Percentiles rank a stretch among this genome's conserved stretches.
Conservation (phyloP, 495 filamentous ascomycete species). For the Penicillium longicatenatum region DNA sequence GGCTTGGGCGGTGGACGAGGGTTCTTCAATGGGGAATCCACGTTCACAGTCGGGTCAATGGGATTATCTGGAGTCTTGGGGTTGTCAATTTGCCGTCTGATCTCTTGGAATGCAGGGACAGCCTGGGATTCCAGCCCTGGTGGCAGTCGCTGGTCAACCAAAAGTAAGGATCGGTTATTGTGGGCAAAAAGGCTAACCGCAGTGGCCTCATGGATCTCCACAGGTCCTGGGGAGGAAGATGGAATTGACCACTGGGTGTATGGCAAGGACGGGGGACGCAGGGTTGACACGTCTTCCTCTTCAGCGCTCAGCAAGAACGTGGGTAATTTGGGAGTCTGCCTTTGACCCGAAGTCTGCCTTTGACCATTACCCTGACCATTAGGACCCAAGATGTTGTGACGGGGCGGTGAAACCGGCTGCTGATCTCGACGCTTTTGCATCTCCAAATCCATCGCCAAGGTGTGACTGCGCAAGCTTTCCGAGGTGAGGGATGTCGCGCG, state of each 20-base stretch:
- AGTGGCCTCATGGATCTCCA: slow-evolving; percentile 71
- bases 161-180: slow-evolving; percentile 77
- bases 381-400: slow-evolving; percentile 22
- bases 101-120: slow-evolving; percentile 25
- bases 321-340: slow-evolving; percentile 28
- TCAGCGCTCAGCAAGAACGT: slow-evolving; percentile 33
- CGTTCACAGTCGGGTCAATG: slow-evolving; percentile 44
- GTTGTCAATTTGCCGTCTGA: slow-evolving; percentile 11
- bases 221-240: slow-evolving; percentile 51
- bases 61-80: slow-evolving; percentile 40
- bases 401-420: slow-evolving; percentile 30
- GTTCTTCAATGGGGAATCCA: slow-evolving; percentile 74
- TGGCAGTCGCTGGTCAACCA: slow-evolving; percentile 68
- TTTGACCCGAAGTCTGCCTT: slow-evolving; percentile 8
- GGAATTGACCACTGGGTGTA: slow-evolving; percentile 51
- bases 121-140: slow-evolving; percentile 23
- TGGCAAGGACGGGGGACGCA: slow-evolving; percentile 48
- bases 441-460: slow-evolving; percentile 41
- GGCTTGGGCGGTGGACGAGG: slow-evolving; percentile 71
- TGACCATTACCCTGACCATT: neutral
- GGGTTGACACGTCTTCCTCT: slow-evolving; percentile 39
- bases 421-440: slow-evolving; percentile 26
- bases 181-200: slow-evolving; percentile 84
- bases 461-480: slow-evolving; percentile 61
- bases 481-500: slow-evolving; percentile 64